Base-by-base conservation (phyloP, 345 rosid species). In the Chamaenerion angustifolium region DNA sequence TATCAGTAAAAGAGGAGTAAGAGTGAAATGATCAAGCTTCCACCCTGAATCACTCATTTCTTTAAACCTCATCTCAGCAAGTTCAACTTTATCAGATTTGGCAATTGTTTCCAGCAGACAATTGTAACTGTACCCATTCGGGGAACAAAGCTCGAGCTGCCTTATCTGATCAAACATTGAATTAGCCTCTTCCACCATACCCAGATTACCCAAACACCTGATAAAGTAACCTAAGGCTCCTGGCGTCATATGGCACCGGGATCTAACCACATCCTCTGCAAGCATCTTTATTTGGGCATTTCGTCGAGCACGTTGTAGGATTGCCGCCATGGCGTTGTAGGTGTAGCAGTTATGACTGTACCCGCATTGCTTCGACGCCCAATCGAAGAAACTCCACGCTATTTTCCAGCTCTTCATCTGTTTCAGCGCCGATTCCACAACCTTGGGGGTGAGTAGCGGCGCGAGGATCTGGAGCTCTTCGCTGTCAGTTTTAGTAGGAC, bases 221-320 rank as follows among this genome's bases (percentile, higher is more conserved):
- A 89, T 47, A 0, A 89, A 65, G 56, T 66, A 83, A 4, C 97
- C 97, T 63, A 89, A 65, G 16, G 94, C 76, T 2, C 97, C 95
- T 8, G 94, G 90, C 3, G 76, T 65, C 81, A 89, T 79, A 10
- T 46, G 45, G 65, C 90, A 89, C 1, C 65, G 62, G 4, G 88
- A 79, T 62, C 35, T 60, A 12, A 81, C 42, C 55, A 79, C 65
- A 27, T 81, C 74, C 37, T 18, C 16, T 0, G 59, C 77, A 65
- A 89, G 68, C 54, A 11, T 53, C 62, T 57, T 81, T 71, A 89
- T 56, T 71, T 63, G 62, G 76, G 76, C 84, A 72, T 73, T 76
- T 64, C 78, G 89, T 82, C 97, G 95, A 89, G 84, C 95, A 77
- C 78, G 71, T 74, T 94, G 83, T 51, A 89, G 90, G 73, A 81